These are phyloP conservation scores for Tetragonia tetragonoides DNA, from an alignment of 148 eudicot genomes.

Conservation along the genomic window DNA sequence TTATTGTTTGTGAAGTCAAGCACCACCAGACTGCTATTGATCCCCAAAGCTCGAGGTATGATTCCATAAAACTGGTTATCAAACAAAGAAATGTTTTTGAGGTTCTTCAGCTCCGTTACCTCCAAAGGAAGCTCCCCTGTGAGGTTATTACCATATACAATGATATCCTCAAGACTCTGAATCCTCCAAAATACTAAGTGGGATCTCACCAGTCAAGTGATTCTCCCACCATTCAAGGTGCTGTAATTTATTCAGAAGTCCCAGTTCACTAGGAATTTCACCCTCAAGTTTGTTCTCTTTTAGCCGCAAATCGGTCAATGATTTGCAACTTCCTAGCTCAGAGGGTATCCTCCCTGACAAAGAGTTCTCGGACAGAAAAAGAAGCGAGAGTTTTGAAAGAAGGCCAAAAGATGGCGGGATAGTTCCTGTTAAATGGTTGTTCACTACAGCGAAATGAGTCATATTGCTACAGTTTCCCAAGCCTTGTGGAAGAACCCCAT, in stretches of 20 bases:
- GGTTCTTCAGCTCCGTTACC: conserved; percentile 44
- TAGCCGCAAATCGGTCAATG: conserved; percentile 44
- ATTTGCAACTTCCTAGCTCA: conserved; percentile 63
- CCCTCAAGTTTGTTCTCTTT: conserved; percentile 57
- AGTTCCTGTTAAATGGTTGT: conserved; percentile 50
- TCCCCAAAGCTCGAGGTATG: conserved; percentile 64
- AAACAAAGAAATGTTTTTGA: conserved; percentile 50
- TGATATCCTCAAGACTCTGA: conserved; percentile 48
- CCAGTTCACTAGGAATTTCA: conserved; percentile 60
- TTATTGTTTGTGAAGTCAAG: conserved; percentile 63
- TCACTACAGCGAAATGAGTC: conserved; percentile 39
- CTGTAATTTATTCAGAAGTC: conserved; percentile 37
- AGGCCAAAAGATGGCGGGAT: conserved; percentile 66
- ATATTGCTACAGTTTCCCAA: conserved; percentile 66
- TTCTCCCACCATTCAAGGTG: conserved; percentile 44
- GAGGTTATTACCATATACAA: conserved; percentile 48
- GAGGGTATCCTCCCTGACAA: conserved; percentile 63
- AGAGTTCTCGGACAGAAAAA: conserved; percentile 49
- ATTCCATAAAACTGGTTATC: conserved; percentile 64
- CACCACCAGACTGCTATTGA: conserved; percentile 47
- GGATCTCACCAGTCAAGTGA: conserved; percentile 59
- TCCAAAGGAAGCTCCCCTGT: conserved; percentile 62
- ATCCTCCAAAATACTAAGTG: conserved; percentile 60
- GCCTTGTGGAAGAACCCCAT: conserved; percentile 45
- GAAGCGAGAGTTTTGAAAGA: conserved; percentile 38